Conservation (phyloP, 495 filamentous ascomycete genomes). For the Parachaetomium inaequale region DNA sequence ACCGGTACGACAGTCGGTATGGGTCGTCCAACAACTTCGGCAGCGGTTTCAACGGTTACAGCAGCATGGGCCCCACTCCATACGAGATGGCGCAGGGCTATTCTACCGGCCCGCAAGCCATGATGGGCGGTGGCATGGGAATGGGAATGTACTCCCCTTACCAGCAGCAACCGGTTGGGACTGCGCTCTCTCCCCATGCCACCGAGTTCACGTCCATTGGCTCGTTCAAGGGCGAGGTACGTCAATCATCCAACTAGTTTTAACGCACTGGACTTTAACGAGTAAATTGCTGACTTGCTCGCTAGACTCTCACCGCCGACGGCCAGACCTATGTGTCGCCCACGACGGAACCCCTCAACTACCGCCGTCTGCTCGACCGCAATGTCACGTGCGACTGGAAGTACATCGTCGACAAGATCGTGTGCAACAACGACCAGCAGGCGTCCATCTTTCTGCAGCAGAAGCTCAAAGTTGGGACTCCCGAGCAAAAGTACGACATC, state of each 20-base stretch:
- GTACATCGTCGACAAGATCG: slow-evolving; percentile 99
- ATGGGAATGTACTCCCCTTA: slow-evolving; percentile 59
- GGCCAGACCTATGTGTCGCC: slow-evolving; percentile 80
- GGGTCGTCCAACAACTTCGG: slow-evolving; percentile 27
- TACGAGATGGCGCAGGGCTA: slow-evolving; percentile 37
- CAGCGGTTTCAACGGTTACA: slow-evolving; percentile 26
- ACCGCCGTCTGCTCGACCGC: slow-evolving; percentile 90
- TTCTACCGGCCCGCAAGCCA: slow-evolving; percentile 27
- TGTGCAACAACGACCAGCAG: slow-evolving; percentile 98
- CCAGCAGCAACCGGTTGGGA: slow-evolving; percentile 68
- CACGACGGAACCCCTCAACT: slow-evolving; percentile 85
- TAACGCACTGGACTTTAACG: too few relatives aligned
- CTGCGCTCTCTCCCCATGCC: slow-evolving; percentile 79
- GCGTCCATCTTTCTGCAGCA: slow-evolving; percentile 98
- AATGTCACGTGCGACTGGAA: slow-evolving; percentile 98
- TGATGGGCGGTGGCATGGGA: slow-evolving; percentile 30
- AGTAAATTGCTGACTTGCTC: slow-evolving; percentile 12
- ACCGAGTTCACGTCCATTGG: slow-evolving; percentile 65
- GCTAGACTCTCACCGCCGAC: slow-evolving; percentile 47
- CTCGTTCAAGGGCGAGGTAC: slow-evolving; percentile 54
- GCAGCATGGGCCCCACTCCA: slow-evolving; percentile 28
- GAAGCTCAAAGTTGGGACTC: slow-evolving; percentile 94
- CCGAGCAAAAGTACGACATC: slow-evolving; percentile 94
- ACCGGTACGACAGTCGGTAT: slow-evolving; percentile 46
- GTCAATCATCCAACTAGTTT: slow-evolving; percentile 6